Evolutionary conservation across 1,284 basidiomycete species (phyloP).

Genomic region (Apiotrichum veenhuisii): DNA sequence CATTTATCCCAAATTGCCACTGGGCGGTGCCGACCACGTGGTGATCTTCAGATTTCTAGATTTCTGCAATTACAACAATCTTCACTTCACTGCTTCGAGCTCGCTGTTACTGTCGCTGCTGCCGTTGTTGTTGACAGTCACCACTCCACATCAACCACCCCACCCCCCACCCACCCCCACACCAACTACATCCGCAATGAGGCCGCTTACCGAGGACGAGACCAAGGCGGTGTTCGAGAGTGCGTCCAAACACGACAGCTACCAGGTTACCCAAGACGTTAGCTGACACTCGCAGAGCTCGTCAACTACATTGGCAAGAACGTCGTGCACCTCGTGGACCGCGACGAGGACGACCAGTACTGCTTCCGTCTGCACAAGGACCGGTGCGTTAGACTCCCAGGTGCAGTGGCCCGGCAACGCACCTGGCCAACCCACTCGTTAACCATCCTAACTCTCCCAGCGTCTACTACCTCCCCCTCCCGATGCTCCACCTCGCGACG

Average conservation of each 20-base stretch:
- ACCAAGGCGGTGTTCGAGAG: conserved; percentile 53
- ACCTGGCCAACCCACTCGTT: too few species aligned
- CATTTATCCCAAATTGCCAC: too few species aligned
- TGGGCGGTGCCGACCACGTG: too few species aligned
- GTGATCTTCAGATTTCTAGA: conserved; percentile 8
- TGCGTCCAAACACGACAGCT: conserved; percentile 27
- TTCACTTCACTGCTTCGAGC: not conserved
- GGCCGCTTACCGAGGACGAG: conserved; percentile 52
- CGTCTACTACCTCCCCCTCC: conserved; percentile 90
- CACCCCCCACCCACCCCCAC: not conserved
- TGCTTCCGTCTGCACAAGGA: conserved; percentile 90
- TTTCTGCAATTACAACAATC: conserved; percentile 22
- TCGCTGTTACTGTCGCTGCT: not conserved
- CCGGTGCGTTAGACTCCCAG: too few species aligned
- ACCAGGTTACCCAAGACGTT: not conserved
- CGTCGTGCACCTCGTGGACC: conserved; percentile 51
- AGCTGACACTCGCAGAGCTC: conserved; percentile 34
- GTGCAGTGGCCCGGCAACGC: too few species aligned
- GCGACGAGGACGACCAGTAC: conserved; percentile 54
- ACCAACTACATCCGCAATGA: conserved; percentile 29
- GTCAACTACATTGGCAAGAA: conserved; percentile 53
- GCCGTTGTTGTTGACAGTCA: not conserved
- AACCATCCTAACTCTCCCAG: too few species aligned
- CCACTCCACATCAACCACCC: conserved; percentile 2
- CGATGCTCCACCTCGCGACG: conserved; percentile 86